Conservation (phyloP, 1,284 basidiomycete genomes). For the Trametes polyzona region DNA sequence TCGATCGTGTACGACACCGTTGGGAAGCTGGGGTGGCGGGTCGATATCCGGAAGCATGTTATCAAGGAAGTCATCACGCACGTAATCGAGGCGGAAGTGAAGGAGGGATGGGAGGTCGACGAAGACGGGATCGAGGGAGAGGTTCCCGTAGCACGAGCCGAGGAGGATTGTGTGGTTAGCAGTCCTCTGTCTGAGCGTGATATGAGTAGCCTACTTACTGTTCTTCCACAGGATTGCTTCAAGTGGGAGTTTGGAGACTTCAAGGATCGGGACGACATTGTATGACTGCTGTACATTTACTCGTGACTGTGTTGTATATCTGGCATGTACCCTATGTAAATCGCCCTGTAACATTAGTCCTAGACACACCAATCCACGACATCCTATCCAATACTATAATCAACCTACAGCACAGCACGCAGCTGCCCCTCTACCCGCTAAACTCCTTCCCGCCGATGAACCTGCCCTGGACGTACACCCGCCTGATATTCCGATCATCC, state of each 20-base stretch:
- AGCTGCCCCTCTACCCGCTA: constrained; percentile 1
- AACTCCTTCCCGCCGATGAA: constrained; percentile 71
- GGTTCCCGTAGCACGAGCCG: constrained; percentile 39
- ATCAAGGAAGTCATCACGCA: constrained; percentile 79
- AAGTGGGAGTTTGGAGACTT: constrained; percentile 69
- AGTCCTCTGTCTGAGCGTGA: background rate
- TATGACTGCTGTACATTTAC: constrained; percentile 8
- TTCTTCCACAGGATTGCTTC: constrained; percentile 59
- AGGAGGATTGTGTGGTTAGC: constrained; percentile 53
- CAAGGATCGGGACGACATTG: constrained; percentile 29
- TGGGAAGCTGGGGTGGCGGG: constrained; percentile 79
- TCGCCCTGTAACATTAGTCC: background rate
- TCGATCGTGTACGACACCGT: constrained; percentile 91
- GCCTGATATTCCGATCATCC: constrained; percentile 86
- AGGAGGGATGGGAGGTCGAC: constrained; percentile 49
- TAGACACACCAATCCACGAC: background rate
- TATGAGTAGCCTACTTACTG: background rate
- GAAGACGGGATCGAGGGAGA: constrained; percentile 41
- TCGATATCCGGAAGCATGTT: constrained; percentile 77
- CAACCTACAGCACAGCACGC: background rate
- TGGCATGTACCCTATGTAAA: constrained; percentile 2
- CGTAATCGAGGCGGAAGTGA: constrained; percentile 66
- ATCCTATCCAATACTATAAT: background rate
- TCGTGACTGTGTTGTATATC: background rate
- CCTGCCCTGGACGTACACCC: constrained; percentile 85